Evolutionary conservation across 2,329 filamentous ascomycete genomes (phyloP).

Genomic region (Ophiostoma pallidulum): DNA sequence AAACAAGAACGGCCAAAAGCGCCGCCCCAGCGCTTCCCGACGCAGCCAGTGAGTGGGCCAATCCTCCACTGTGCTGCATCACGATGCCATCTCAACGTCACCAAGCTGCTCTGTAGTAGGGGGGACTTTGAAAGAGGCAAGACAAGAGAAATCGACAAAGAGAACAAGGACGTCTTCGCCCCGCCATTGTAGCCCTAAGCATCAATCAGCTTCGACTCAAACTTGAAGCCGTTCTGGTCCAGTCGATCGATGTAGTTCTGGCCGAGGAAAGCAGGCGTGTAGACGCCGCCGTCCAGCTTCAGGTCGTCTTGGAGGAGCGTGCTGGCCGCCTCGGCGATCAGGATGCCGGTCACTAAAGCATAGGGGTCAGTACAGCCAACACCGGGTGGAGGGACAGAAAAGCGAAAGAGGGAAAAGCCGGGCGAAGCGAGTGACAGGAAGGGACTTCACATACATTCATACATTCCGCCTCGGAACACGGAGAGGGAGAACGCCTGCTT

Average conservation of each 20-base stretch:
- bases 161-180: neutral
- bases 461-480: conserved; percentile 51
- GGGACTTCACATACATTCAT: conserved; percentile 45
- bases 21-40: no score
- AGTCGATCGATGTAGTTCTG: conserved; percentile 56
- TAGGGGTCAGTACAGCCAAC: conserved; percentile 11
- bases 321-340: conserved; percentile 54
- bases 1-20: neutral
- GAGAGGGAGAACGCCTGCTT: conserved; percentile 48
- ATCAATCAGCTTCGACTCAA: conserved; percentile 39
- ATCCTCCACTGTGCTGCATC: no score
- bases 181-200: no score
- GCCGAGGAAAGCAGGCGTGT: conserved; percentile 64
- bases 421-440: no score
- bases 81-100: no score
- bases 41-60: no score
- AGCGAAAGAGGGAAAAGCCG: neutral
- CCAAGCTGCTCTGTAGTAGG: no score
- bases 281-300: conserved; percentile 53
- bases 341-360: conserved; percentile 50
- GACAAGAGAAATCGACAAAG: neutral
- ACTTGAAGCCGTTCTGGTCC: conserved; percentile 50
- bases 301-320: conserved; percentile 56
- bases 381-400: neutral
- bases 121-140: no score